Conservation (phyloP, 352 stramenopile species). For the Globisporangium recalcitrans region DNA sequence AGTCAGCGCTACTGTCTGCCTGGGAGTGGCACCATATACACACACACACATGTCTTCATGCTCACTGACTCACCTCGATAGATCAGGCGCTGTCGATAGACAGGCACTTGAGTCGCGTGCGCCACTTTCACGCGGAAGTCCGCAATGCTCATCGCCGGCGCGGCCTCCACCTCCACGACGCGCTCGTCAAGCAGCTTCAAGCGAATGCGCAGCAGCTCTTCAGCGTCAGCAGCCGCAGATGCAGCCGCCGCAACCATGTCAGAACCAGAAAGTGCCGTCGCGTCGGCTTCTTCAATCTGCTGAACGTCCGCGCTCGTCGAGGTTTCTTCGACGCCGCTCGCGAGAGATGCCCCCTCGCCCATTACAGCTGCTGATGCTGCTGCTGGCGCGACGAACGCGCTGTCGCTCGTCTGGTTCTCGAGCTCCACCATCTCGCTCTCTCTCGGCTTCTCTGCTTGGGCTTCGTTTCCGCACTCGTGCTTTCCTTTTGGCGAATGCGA, state of each 20-base stretch:
- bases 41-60: neutral
- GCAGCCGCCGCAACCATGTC: neutral
- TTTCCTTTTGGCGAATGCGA: neutral
- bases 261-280: neutral
- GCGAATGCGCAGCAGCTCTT: slow-evolving; percentile 18
- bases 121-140: slow-evolving; percentile 65
- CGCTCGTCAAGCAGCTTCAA: slow-evolving; percentile 80
- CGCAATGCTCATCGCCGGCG: slow-evolving; percentile 36
- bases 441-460: neutral
- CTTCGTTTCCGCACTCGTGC: neutral
- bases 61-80: slow-evolving; percentile 54
- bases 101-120: slow-evolving; percentile 45
- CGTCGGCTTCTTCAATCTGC: neutral
- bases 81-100: slow-evolving; percentile 84
- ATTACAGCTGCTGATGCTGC: too few relatives aligned
- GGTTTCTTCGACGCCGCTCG: neutral
- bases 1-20: neutral
- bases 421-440: slow-evolving; percentile 9
- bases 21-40: too few relatives aligned
- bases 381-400: too few relatives aligned
- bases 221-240: neutral
- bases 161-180: slow-evolving; percentile 57
- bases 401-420: neutral
- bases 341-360: neutral
- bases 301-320: neutral